phyloP scores from a whole-genome alignment of 2,329 filamentous ascomycete genomes.

The Whalleya microplaca region DNA sequence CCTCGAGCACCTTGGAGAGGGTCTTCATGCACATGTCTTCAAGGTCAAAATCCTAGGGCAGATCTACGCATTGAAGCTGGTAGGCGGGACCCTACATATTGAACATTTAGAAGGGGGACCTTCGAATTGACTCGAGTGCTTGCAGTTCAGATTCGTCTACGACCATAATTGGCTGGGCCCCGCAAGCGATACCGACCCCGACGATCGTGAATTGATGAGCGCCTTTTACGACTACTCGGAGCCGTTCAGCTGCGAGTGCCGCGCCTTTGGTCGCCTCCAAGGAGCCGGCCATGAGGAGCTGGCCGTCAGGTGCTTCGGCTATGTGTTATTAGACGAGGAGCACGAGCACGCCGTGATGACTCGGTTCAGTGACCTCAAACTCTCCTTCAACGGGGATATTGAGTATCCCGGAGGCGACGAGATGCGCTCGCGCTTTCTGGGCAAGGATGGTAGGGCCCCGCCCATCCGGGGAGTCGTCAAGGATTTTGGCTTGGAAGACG shows the following conservation, averaged over 20 bases:
- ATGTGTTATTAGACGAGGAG: slow-evolving; percentile 28
- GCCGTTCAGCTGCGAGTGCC: slow-evolving; percentile 32
- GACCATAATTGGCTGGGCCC: background rate
- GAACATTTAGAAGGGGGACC: background rate
- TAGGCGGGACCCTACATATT: background rate
- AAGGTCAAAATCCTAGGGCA: slow-evolving; percentile 4
- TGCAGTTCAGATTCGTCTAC: background rate
- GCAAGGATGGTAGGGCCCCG: slow-evolving; percentile 9
- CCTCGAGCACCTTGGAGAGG: slow-evolving; percentile 1
- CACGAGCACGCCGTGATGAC: slow-evolving; percentile 15
- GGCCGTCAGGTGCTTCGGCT: slow-evolving; percentile 31
- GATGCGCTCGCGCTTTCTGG: slow-evolving; percentile 11
- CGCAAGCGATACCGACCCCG: background rate
- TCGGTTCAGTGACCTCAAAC: slow-evolving; percentile 6
- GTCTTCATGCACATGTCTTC: slow-evolving; percentile 9
- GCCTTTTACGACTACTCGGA: slow-evolving; percentile 26
- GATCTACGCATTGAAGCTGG: slow-evolving; percentile 10
- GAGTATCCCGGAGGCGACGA: background rate
- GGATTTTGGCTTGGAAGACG: background rate
- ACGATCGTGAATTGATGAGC: slow-evolving; percentile 4
- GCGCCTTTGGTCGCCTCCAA: slow-evolving; percentile 34
- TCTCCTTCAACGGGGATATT: background rate
- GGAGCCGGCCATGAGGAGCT: slow-evolving; percentile 31
- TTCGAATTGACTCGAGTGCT: background rate
- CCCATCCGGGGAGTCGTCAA: background rate